Evolutionary conservation across 345 rosid species (phyloP), one percentile per base, ranked within the genome.

Genomic region (Pistacia vera): DNA sequence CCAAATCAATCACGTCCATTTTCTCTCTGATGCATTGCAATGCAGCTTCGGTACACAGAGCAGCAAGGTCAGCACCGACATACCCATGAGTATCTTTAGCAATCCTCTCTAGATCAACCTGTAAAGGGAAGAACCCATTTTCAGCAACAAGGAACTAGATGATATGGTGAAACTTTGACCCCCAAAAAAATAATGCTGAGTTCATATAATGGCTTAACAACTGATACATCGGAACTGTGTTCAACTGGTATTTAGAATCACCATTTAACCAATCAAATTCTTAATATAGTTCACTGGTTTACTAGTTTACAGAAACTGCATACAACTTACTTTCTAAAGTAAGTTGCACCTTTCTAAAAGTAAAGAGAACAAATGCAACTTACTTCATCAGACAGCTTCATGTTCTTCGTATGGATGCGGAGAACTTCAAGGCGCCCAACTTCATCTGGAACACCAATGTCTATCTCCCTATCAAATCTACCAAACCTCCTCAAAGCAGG

Each of bases 61-160:
- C 89, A 77, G 95, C 92, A 78, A 90, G 92, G 72, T 90, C 92
- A 17, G 94, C 85, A 79, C 92, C 92, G 20, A 88, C 92, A 82
- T 83, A 88, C 8, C 92, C 91, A 71, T 84, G 86, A 25, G 95
- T 91, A 66, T 91, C 91, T 73, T 87, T 91, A 4, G 86, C 65
- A 73, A 76, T 83, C 79, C 88, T 85, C 76, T 91, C 95, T 62
- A 89, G 81, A 85, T 91, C 92, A 62, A 87, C 88, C 90, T 87
- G 77, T 28, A 59, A 6, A 71, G 17, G 3, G 48, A 8, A 58
- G 48, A 30, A 57, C 46, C 46, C 28, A 49, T 35, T 17, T 68
- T 77, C 28, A 66, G 68, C 51, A 54, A 20, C 20, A 25, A 36
- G 7, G 28, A 60, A 70, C 11, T 20, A 22, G 4, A 46, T 14